Evolutionary conservation across 495 filamentous ascomycete species (phyloP), one percentile per base, ranked within the genome.

Genomic region (Endocarpon pusillum): DNA sequence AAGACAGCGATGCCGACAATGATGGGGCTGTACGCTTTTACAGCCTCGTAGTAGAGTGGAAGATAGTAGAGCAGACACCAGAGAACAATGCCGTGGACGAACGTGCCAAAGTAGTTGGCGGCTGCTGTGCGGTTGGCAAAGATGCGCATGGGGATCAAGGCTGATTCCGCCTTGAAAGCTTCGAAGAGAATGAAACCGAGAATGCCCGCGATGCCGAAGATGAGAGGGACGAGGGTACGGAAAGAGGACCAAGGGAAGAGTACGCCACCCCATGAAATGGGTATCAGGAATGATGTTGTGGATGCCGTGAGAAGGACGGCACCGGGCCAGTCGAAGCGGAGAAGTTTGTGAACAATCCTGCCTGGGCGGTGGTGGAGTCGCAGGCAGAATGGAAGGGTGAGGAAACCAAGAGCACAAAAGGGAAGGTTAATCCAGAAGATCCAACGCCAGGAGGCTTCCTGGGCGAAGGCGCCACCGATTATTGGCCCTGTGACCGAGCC

Each of bases 31-130:
- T 57, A 62, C 3, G 49, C 62, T 19, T 62, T 62, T 16, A 70
- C 67, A 7, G 57, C 64, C 39, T 73, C 59, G 46, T 59, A 71
- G 43, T 64, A 64, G 0, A 64, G 46, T 0, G 61, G 57, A 22
- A 71, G 39, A 47, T 63, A 52, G 57, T 64, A 64, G 1, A 66
- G 58, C 0, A 58, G 38, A 17, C 51, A 56, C 54, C 54, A 64
- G 19, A 68, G 42, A 15, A 70, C 51, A 10, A 73, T 39, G 10
- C 68, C 68, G 32, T 69, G 66, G 3, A 69, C 35, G 39, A 59
- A 44, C 25, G 53, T 58, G 2, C 48, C 53, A 4, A 59, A 33
- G 36, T 62, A 67, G 0, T 58, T 58, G 15, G 59, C 49, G 0
- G 47, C 49, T 4, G 59, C 54, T 5, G 64, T 70, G 17, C 59